Conservation (phyloP, 169 alveolate genomes). For the Besnoitia besnoiti region DNA sequence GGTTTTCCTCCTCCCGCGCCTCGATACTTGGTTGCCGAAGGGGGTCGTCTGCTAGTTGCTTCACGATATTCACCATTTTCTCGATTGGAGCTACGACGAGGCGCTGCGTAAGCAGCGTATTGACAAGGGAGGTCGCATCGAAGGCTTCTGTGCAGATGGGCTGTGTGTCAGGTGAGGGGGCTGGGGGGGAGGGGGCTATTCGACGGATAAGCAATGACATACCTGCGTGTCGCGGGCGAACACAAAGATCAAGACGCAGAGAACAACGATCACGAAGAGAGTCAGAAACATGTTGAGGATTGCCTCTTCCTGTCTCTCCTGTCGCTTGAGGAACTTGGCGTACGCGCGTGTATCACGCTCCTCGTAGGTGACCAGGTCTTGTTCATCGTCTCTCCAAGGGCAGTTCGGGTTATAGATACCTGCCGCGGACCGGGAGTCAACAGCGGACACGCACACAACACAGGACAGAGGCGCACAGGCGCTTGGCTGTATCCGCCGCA, state of each 20-base stretch:
- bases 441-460: no score
- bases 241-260: slow-evolving; percentile 72
- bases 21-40: slow-evolving; percentile 21
- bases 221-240: slow-evolving; percentile 80
- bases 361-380: slow-evolving; percentile 19
- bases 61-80: slow-evolving; percentile 84
- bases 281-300: slow-evolving; percentile 38
- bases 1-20: slow-evolving; percentile 72
- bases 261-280: slow-evolving; percentile 62
- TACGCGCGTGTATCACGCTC: slow-evolving; percentile 1
- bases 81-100: slow-evolving; percentile 87
- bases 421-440: no score
- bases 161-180: neutral
- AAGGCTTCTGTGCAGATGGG: neutral
- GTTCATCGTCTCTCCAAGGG: slow-evolving; percentile 43
- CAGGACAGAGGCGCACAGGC: no score
- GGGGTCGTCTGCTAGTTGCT: slow-evolving; percentile 84
- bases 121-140: neutral
- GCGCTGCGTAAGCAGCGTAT: slow-evolving; percentile 21
- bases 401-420: neutral
- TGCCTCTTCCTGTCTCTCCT: slow-evolving; percentile 32
- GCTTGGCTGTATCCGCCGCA: no score
- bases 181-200: neutral
- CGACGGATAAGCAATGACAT: neutral
- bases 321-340: slow-evolving; percentile 26